phyloP scores from a whole-genome alignment of 768 basidiomycete genomes.

The Auricularia cornea region DNA sequence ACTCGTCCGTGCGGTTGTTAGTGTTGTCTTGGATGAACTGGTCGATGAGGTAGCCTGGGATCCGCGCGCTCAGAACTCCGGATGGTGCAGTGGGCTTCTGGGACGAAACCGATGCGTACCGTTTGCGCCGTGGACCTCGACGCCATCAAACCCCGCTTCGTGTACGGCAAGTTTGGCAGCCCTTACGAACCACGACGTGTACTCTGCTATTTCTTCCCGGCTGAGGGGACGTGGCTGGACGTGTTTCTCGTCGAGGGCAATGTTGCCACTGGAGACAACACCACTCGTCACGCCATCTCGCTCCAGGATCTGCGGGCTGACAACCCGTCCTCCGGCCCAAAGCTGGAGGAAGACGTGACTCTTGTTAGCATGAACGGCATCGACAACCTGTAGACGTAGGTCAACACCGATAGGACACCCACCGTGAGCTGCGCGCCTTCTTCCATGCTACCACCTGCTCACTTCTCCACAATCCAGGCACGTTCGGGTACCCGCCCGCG shows the following conservation, averaged over 20 bases:
- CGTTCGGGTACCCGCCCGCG: conserved; percentile 26
- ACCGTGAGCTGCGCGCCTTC: too few relatives aligned
- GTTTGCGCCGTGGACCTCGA: conserved; percentile 27
- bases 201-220: conserved; percentile 40
- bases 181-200: conserved; percentile 38
- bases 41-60: conserved; percentile 38
- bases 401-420: not conserved
- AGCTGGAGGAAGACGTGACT: conserved; percentile 48
- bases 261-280: conserved; percentile 1
- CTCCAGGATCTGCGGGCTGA: conserved; percentile 5
- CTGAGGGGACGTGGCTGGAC: conserved; percentile 32
- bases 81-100: too few relatives aligned
- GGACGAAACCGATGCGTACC: conserved; percentile 20
- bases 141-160: conserved; percentile 52
- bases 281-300: not conserved
- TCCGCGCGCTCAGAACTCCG: too few relatives aligned
- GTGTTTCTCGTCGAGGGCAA: not conserved
- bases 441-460: conserved; percentile 54
- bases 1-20: conserved; percentile 60
- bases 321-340: conserved; percentile 47
- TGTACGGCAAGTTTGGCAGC: conserved; percentile 47
- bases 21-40: conserved; percentile 54
- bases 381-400: conserved; percentile 35
- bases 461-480: conserved; percentile 56
- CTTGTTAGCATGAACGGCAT: conserved; percentile 47